phyloP scores from a whole-genome alignment of 345 rosid species.

The Bruguiera gymnorhiza region DNA sequence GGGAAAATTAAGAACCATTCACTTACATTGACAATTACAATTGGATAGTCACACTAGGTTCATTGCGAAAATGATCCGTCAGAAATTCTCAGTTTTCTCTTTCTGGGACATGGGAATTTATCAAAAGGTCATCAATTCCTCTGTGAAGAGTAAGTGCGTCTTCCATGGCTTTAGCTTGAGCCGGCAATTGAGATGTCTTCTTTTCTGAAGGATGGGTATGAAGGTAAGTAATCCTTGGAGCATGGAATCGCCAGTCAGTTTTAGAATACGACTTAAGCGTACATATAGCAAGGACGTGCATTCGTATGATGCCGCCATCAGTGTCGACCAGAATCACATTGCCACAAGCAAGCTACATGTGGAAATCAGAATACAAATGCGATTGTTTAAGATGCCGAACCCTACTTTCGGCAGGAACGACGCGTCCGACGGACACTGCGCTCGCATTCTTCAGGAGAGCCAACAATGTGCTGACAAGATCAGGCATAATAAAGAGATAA shows the following conservation, averaged over 20 bases:
- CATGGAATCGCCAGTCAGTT: constrained; percentile 35
- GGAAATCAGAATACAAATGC: background rate
- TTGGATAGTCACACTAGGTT: too few species aligned
- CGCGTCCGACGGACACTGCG: constrained; percentile 70
- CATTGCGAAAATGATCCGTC: too few species aligned
- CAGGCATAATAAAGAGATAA: constrained; percentile 71
- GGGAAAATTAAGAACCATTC: too few species aligned
- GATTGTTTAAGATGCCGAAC: background rate
- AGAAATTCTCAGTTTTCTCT: too few species aligned
- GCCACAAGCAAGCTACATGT: background rate
- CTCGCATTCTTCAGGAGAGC: background rate
- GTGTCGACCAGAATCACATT: background rate
- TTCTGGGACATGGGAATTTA: too few species aligned
- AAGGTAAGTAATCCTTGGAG: constrained; percentile 67
- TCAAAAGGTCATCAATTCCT: constrained; percentile 64
- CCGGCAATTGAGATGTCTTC: constrained; percentile 67
- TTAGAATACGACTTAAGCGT: background rate
- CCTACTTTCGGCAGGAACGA: constrained; percentile 81
- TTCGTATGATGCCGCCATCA: too few species aligned
- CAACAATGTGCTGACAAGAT: constrained; percentile 38
- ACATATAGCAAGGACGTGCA: background rate
- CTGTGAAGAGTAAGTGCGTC: constrained; percentile 73
- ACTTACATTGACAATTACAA: too few species aligned
- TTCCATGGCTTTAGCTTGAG: constrained; percentile 81
- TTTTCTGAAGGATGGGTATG: constrained; percentile 91